Percentiles rank a stretch among this genome's conserved stretches.
These are phyloP conservation scores for Alternaria sp. DNA, from an alignment of 2,329 filamentous ascomycete genomes.

Conservation along the genomic window DNA sequence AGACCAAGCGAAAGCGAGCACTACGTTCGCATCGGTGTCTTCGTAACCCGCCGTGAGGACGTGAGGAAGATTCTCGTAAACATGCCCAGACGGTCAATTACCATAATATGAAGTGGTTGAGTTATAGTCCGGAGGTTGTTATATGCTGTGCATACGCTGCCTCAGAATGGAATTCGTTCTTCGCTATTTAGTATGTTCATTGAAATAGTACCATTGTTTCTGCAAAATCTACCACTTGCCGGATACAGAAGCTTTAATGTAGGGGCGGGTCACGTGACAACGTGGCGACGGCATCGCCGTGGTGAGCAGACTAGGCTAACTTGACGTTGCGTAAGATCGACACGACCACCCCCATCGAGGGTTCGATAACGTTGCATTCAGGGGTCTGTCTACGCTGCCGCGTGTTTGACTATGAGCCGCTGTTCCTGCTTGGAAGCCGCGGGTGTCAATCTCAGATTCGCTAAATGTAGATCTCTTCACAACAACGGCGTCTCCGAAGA, in stretches of 20 bases:
- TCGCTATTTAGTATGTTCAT: too few relatives aligned
- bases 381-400: neutral
- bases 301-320: neutral
- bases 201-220: too few relatives aligned
- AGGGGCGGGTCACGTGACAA: conserved; percentile 4
- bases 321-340: conserved; percentile 3
- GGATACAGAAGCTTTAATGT: neutral
- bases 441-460: neutral
- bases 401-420: neutral
- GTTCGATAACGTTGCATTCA: neutral
- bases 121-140: too few relatives aligned
- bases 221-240: neutral
- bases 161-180: too few relatives aligned
- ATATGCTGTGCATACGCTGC: too few relatives aligned
- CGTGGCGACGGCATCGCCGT: conserved; percentile 18
- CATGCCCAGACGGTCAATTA: conserved; percentile 4
- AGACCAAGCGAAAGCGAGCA: neutral
- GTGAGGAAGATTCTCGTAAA: conserved; percentile 7
- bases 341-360: neutral
- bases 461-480: conserved; percentile 8
- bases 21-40: conserved; percentile 1
- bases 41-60: neutral
- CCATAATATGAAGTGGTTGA: neutral
- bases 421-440: neutral
- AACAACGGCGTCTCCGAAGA: conserved; percentile 4